Conservation (phyloP, 2,329 filamentous ascomycete genomes). For the Elsinoe fawcettii region DNA sequence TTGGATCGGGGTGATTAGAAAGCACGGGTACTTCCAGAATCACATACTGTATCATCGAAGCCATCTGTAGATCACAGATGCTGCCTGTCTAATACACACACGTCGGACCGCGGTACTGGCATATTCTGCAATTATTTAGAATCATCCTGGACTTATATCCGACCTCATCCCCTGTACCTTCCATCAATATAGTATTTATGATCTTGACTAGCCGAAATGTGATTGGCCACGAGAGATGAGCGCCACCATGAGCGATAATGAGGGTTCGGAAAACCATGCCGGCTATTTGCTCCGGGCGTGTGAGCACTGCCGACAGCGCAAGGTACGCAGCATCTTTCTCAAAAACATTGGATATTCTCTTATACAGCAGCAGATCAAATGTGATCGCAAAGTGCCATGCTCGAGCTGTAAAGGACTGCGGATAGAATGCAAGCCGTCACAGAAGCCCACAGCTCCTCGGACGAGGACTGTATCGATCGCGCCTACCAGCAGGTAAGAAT, state of each 20-base stretch:
- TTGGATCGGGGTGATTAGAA: not conserved
- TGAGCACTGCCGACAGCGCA: constrained; percentile 17
- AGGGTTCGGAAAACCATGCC: not conserved
- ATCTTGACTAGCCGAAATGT: not conserved
- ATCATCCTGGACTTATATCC: not conserved
- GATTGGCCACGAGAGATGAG: not conserved
- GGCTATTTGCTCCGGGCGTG: constrained; percentile 12
- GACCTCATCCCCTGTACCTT: not conserved
- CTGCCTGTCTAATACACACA: too few relatives aligned
- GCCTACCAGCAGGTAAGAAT: not conserved
- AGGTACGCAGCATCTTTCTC: not conserved
- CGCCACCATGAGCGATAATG: constrained; percentile 14
- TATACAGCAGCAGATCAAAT: constrained; percentile 14
- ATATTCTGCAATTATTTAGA: too few relatives aligned
- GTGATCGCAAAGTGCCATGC: constrained; percentile 16
- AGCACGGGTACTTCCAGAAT: not conserved
- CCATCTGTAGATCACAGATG: too few relatives aligned
- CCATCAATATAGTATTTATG: not conserved
- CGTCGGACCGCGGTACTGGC: too few relatives aligned
- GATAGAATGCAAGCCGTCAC: constrained; percentile 15
- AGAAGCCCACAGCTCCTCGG: not conserved
- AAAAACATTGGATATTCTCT: not conserved
- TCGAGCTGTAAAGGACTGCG: constrained; percentile 16
- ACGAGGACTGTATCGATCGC: not conserved
- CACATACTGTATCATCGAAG: not conserved